Base-by-base conservation (phyloP, 164 flowering plant genomes). In the Pachysandra terminalis region DNA sequence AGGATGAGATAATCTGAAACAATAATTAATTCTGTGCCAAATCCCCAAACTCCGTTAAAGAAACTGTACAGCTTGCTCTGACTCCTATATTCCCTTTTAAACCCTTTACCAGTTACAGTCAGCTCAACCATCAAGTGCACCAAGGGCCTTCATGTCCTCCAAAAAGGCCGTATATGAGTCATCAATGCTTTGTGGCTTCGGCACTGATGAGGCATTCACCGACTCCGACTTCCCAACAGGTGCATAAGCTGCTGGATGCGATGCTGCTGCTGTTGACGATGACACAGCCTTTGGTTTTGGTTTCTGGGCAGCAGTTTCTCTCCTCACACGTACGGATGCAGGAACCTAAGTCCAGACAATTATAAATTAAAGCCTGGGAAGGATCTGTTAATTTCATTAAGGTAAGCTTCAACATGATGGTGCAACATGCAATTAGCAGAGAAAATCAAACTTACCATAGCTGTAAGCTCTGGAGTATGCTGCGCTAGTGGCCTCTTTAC, bases 111-210 rank as follows among this genome's bases (percentile, higher is more conserved):
- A 58, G 32, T 10, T 67, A 35, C 23, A 49, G 48, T 27, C 56
- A 61, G 73, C 52, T 82, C 76, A 88, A 77, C 90, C 32, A 41
- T 95, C 98, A 24, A 96, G 93, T 5, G 99, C 99, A 64, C 98
- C 99, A 13, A 96, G 93, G 9, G 93, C 96, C 68, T 95, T 92
- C 99, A 95, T 95, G 82, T 95, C 99, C 81, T 92, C 99, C 70
- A 93, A 80, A 71, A 96, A 96, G 48, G 97, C 98, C 76, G 61
- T 74, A 66, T 96, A 96, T 1, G 99, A 96, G 77, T 96, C 99
- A 65, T 95, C 98, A 67, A 95, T 81, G 77, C 96, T 95, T 62
- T 79, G 85, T 19, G 87, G 27, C 77, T 84, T 90, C 19, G 83
- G 83, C 22, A 81, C 90, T 24, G 90, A 64, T 51, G 90, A 68